phyloP scores from a whole-genome alignment of 2,329 filamentous ascomycete species.

The Plenodomus tracheiphilus region DNA sequence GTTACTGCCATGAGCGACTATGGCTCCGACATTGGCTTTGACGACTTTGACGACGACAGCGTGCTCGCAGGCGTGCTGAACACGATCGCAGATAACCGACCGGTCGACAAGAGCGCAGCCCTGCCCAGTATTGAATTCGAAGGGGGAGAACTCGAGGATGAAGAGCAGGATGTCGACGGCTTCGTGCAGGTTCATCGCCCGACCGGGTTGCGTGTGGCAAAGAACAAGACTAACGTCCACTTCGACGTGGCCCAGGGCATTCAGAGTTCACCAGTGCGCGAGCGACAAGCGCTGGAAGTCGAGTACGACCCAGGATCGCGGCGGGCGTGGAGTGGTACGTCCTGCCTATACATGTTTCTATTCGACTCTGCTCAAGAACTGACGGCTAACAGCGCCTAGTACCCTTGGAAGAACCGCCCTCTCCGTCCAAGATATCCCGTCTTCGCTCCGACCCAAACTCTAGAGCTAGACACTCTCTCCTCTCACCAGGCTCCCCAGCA shows the following conservation, averaged over 20 bases:
- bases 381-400: constrained; percentile 48
- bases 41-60: constrained; percentile 60
- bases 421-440: constrained; percentile 3
- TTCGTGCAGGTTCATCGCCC: constrained; percentile 49
- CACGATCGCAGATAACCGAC: constrained; percentile 6
- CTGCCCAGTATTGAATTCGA: constrained; percentile 29
- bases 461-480: background rate
- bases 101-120: constrained; percentile 6
- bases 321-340: constrained; percentile 39
- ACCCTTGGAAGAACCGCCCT: constrained; percentile 27
- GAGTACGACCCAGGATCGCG: constrained; percentile 48
- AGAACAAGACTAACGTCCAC: constrained; percentile 3
- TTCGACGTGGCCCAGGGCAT: constrained; percentile 1
- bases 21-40: constrained; percentile 62
- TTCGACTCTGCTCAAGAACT: constrained; percentile 23
- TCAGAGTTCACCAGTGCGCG: constrained; percentile 24
- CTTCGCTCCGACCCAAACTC: constrained; percentile 1
- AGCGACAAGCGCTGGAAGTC: constrained; percentile 44
- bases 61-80: constrained; percentile 23
- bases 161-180: constrained; percentile 44
- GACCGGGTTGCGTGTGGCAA: constrained; percentile 22
- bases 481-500: constrained; percentile 2
- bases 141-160: constrained; percentile 22
- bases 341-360: background rate
- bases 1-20: constrained; percentile 58